phyloP scores from a whole-genome alignment of 768 basidiomycete genomes.

The Neoboletus magnificus region DNA sequence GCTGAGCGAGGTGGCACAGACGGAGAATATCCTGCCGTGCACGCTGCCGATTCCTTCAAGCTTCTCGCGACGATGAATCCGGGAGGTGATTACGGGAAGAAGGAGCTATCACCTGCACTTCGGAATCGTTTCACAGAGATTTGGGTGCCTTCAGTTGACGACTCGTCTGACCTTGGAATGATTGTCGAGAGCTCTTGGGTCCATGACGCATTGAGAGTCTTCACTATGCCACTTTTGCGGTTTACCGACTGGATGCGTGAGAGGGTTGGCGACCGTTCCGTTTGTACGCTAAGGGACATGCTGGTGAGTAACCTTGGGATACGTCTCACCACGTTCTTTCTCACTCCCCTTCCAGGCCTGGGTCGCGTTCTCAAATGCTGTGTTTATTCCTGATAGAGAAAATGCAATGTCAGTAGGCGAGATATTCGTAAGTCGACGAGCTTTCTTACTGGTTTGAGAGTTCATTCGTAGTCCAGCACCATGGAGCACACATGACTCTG shows the following conservation, averaged over 20 bases:
- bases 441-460: neutral
- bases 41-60: constrained; percentile 70
- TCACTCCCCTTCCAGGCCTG: constrained; percentile 62
- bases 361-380: constrained; percentile 81
- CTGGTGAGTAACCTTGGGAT: constrained; percentile 49
- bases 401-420: constrained; percentile 41
- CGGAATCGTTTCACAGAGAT: constrained; percentile 99
- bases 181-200: constrained; percentile 76
- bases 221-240: constrained; percentile 63
- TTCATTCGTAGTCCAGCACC: constrained; percentile 54
- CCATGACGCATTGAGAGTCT: constrained; percentile 46
- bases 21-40: constrained; percentile 61
- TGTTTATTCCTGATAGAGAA: constrained; percentile 33
- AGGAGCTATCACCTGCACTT: constrained; percentile 94
- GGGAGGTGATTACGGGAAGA: constrained; percentile 98
- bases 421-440: constrained; percentile 59
- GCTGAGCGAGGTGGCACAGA: constrained; percentile 88
- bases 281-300: constrained; percentile 83
- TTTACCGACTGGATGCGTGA: constrained; percentile 79
- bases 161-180: constrained; percentile 66
- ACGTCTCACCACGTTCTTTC: neutral
- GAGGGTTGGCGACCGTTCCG: constrained; percentile 56
- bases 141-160: constrained; percentile 88
- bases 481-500: constrained; percentile 90
- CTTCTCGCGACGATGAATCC: constrained; percentile 99